Base-by-base conservation (phyloP, 2,329 filamentous ascomycete species). In the Achaetomium macrosporum region DNA sequence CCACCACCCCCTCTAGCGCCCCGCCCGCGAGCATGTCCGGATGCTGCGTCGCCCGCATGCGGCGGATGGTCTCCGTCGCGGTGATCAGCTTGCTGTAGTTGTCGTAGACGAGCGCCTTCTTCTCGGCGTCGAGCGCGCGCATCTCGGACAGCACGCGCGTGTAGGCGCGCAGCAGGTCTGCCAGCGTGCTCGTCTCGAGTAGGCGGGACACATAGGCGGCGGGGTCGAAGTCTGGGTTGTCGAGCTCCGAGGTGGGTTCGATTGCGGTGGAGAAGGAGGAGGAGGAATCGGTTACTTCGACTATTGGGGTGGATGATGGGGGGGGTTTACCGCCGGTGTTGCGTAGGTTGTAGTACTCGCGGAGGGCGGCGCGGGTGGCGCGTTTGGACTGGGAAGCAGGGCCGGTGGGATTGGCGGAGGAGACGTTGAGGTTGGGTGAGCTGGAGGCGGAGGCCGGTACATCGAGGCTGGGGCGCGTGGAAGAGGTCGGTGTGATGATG, bases 71-170 rank as follows among this genome's bases (percentile, higher is more conserved):
- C 69, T 96, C 92, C 11, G 95, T 96, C 1, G 93, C 93, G n/a
- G 86, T 82, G 60, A 99, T 96, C 60, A 99, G 73, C 72, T 97
- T 97, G 61, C 87, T 93, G 70, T 97, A 99, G 67, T 99, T 99
- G 68, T 99, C 92, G 69, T 99, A 99, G 5, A 99, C 93, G 57
- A 99, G 73, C 1, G 92, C 91, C 72, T 99, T 99, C 69, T 93
- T 87, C 76, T 99, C 93, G 20, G 92, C 92, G 65, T 97, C 93
- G 16, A 99, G 76, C 2, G 89, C 91, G 36, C 90, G 76, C 44
- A 96, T 92, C 71, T 97, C 92, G 60, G 83, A 79, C 60, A 92
- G 71, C 10, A 92, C 76, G 19, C 81, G 78, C 43, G 85, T 83
- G 66, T 93, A 90, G 1, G 85, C 75, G 49, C 76, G 76, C 64